Evolutionary conservation across 495 filamentous ascomycete species (phyloP).

Genomic region (Echria macrotheca): DNA sequence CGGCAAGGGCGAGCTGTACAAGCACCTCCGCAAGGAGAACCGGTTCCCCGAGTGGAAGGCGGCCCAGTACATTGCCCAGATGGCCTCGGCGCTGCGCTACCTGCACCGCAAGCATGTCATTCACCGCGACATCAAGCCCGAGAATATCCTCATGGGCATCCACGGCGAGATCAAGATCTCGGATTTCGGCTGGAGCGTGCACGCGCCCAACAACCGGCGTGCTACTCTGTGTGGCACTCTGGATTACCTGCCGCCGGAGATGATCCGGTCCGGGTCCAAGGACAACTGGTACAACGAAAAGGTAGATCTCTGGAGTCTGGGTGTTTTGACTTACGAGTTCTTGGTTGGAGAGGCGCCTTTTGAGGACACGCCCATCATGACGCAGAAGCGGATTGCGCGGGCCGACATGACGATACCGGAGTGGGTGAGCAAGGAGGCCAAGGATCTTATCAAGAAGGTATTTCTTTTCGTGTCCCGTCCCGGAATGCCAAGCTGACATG

Average conservation of each 20-base stretch:
- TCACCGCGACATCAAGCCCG: conserved; percentile 97
- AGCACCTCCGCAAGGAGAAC: conserved; percentile 82
- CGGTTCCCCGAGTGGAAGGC: conserved; percentile 95
- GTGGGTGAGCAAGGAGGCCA: conserved; percentile 86
- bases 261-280: conserved; percentile 74
- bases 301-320: conserved; percentile 93
- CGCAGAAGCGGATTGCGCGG: conserved; percentile 79
- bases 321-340: conserved; percentile 95
- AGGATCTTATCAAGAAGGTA: conserved; percentile 87
- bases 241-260: conserved; percentile 96
- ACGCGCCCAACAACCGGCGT: conserved; percentile 89
- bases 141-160: conserved; percentile 96
- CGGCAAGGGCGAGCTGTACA: conserved; percentile 93
- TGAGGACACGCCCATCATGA: conserved; percentile 93
- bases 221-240: conserved; percentile 96
- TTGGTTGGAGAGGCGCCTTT: conserved; percentile 94
- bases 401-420: conserved; percentile 90
- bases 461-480: background rate
- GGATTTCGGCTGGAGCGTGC: conserved; percentile 98
- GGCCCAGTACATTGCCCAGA: conserved; percentile 96
- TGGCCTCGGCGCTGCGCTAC: conserved; percentile 88
- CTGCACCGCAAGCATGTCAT: conserved; percentile 98
- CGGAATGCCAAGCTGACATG: conserved; percentile 6
- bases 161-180: conserved; percentile 98
- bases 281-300: conserved; percentile 91